phyloP scores from a whole-genome alignment of 1,284 basidiomycete genomes.

The Rhizoctonia solani region DNA sequence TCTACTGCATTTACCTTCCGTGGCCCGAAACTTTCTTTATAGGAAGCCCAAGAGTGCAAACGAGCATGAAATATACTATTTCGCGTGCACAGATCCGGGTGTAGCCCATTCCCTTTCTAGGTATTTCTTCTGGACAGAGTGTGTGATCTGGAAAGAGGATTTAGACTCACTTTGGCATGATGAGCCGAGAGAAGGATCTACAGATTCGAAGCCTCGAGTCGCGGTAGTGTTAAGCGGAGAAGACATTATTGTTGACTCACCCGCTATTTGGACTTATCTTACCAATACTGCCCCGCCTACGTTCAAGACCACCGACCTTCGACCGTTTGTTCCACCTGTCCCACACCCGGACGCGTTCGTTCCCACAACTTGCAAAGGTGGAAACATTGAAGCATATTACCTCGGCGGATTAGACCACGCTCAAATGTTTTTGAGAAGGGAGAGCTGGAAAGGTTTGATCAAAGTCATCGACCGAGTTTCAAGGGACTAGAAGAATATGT shows the following conservation, averaged over 20 bases:
- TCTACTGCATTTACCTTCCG: slow-evolving; percentile 60
- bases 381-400: slow-evolving; percentile 4
- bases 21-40: slow-evolving; percentile 69
- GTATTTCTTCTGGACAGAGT: slow-evolving; percentile 68
- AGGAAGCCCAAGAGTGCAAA: slow-evolving; percentile 56
- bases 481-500: too few species aligned
- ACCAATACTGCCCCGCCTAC: slow-evolving; percentile 45
- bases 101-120: slow-evolving; percentile 60
- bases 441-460: not conserved
- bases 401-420: slow-evolving; percentile 21
- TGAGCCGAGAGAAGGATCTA: slow-evolving; percentile 40
- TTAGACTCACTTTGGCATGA: slow-evolving; percentile 43
- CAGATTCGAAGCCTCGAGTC: slow-evolving; percentile 40
- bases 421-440: slow-evolving; percentile 9
- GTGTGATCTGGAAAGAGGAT: slow-evolving; percentile 63
- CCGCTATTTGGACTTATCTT: slow-evolving; percentile 56
- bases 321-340: slow-evolving; percentile 17
- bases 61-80: slow-evolving; percentile 71
- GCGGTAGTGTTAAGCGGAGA: slow-evolving; percentile 56
- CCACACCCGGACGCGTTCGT: not conserved
- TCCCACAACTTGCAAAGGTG: not conserved
- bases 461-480: slow-evolving; percentile 6
- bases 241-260: slow-evolving; percentile 63
- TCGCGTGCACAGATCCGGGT: slow-evolving; percentile 64
- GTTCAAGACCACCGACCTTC: not conserved